Evolutionary conservation across 2,329 filamentous ascomycete genomes (phyloP).

Genomic region (Fusarium pseudoanthophilum): DNA sequence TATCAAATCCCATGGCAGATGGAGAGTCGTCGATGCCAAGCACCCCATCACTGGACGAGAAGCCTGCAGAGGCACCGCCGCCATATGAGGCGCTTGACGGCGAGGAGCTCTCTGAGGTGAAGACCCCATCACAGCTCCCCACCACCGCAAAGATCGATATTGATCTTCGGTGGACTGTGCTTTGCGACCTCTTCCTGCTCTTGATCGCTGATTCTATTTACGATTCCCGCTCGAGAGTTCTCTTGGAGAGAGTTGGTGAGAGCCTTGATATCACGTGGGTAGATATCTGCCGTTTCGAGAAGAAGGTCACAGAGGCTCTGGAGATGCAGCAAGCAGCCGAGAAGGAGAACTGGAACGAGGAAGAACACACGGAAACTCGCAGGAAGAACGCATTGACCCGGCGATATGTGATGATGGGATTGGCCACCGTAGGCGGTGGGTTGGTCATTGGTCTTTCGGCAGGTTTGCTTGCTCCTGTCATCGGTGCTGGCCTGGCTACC

Average conservation of each 20-base stretch:
- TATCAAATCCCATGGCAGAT: constrained; percentile 89
- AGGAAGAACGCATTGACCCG: constrained; percentile 83
- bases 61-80: constrained; percentile 62
- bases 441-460: constrained; percentile 95
- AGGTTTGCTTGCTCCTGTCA: constrained; percentile 89
- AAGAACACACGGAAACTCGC: constrained; percentile 89
- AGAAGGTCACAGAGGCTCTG: constrained; percentile 92
- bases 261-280: constrained; percentile 87
- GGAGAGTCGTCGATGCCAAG: constrained; percentile 33
- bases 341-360: constrained; percentile 98
- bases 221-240: constrained; percentile 84
- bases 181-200: constrained; percentile 94
- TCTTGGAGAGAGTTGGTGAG: constrained; percentile 85
- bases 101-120: constrained; percentile 80
- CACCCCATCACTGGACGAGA: constrained; percentile 54
- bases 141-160: constrained; percentile 89
- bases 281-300: constrained; percentile 96
- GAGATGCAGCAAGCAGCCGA: constrained; percentile 97
- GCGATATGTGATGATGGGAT: constrained; percentile 93
- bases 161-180: constrained; percentile 94
- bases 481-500: constrained; percentile 91
- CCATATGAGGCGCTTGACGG: constrained; percentile 72
- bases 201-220: constrained; percentile 97
- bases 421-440: constrained; percentile 94
- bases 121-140: constrained; percentile 84